These are phyloP conservation scores for Erythrobasidium hasegawianum DNA, from an alignment of 1,284 basidiomycete genomes.

Conservation along the genomic window DNA sequence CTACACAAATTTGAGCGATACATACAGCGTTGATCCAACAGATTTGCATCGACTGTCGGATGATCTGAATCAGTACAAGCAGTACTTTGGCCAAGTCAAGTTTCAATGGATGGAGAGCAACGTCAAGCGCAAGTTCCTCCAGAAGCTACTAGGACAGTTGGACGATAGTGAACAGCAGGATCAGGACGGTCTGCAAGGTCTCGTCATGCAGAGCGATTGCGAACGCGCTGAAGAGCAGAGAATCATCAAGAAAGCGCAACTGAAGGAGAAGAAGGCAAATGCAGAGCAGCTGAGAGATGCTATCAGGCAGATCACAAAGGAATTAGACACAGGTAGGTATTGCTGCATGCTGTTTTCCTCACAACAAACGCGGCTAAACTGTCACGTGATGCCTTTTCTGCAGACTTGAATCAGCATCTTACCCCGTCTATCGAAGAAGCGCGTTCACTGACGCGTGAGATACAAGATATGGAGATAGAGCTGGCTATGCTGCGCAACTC, in stretches of 20 bases:
- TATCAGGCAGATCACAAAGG: slow-evolving; percentile 12
- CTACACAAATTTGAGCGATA: slow-evolving; percentile 32
- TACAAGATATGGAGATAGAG: slow-evolving; percentile 34
- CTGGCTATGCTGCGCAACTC: slow-evolving; percentile 31
- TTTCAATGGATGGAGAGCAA: slow-evolving; percentile 30
- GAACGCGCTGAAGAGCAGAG: slow-evolving; percentile 18
- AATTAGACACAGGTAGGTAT: slow-evolving; percentile 21
- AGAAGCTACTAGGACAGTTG: slow-evolving; percentile 15
- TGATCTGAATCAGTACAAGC: slow-evolving; percentile 30
- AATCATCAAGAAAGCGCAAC: slow-evolving; percentile 14
- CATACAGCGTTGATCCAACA: slow-evolving; percentile 24
- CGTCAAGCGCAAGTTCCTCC: slow-evolving; percentile 30
- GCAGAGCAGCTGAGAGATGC: slow-evolving; percentile 17
- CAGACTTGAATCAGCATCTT: slow-evolving; percentile 29
- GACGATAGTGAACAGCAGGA: slow-evolving; percentile 12
- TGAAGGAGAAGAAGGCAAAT: slow-evolving; percentile 27
- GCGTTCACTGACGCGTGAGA: slow-evolving; percentile 19
- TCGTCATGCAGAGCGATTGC: slow-evolving; percentile 21
- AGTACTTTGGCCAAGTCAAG: slow-evolving; percentile 32
- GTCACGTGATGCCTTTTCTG: too few species aligned
- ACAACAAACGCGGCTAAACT: background rate
- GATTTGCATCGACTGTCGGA: slow-evolving; percentile 24
- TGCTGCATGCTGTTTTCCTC: background rate
- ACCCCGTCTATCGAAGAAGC: slow-evolving; percentile 30
- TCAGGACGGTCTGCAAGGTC: slow-evolving; percentile 18